phyloP scores from a whole-genome alignment of 2,329 filamentous ascomycete species.

The Fusarium sp. region DNA sequence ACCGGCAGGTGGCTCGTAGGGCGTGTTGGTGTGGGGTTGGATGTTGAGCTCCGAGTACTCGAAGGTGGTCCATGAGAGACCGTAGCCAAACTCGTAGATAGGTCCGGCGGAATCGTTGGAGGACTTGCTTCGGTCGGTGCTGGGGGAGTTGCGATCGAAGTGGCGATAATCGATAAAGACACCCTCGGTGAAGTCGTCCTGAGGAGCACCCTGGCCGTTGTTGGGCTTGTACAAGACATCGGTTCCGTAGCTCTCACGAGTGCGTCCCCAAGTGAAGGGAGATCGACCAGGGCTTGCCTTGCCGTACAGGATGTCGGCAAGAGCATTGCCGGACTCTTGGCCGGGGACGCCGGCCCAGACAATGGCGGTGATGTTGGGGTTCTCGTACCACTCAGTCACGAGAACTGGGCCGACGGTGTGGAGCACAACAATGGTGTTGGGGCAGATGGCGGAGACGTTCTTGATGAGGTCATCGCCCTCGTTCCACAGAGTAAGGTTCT shows the following conservation, averaged over 20 bases:
- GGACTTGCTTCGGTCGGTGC: slow-evolving; percentile 39
- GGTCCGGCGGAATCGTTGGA: slow-evolving; percentile 63
- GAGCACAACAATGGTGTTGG: slow-evolving; percentile 93
- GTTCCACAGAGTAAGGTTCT: slow-evolving; percentile 93
- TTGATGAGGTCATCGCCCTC: slow-evolving; percentile 85
- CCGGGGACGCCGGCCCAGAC: slow-evolving; percentile 87
- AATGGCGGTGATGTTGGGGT: slow-evolving; percentile 86
- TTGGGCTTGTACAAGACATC: slow-evolving; percentile 79
- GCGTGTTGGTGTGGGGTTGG: slow-evolving; percentile 61
- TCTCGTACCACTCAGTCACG: slow-evolving; percentile 81
- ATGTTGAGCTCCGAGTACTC: slow-evolving; percentile 79
- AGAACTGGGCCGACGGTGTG: slow-evolving; percentile 88
- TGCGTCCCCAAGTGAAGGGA: slow-evolving; percentile 84
- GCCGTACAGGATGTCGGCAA: slow-evolving; percentile 89
- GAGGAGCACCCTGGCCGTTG: slow-evolving; percentile 76
- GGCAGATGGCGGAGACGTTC: slow-evolving; percentile 82
- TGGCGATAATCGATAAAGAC: slow-evolving; percentile 81
- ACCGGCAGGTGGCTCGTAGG: slow-evolving; percentile 74
- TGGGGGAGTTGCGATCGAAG: slow-evolving; percentile 74
- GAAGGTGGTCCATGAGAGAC: slow-evolving; percentile 86
- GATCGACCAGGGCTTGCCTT: slow-evolving; percentile 83
- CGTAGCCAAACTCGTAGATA: slow-evolving; percentile 86
- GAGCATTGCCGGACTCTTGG: slow-evolving; percentile 85
- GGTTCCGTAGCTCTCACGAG: slow-evolving; percentile 77
- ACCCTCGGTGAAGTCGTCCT: slow-evolving; percentile 83